Evolutionary conservation across 2,329 filamentous ascomycete species (phyloP), one percentile per base, ranked within the genome.

Genomic region (Botrytis aclada): DNA sequence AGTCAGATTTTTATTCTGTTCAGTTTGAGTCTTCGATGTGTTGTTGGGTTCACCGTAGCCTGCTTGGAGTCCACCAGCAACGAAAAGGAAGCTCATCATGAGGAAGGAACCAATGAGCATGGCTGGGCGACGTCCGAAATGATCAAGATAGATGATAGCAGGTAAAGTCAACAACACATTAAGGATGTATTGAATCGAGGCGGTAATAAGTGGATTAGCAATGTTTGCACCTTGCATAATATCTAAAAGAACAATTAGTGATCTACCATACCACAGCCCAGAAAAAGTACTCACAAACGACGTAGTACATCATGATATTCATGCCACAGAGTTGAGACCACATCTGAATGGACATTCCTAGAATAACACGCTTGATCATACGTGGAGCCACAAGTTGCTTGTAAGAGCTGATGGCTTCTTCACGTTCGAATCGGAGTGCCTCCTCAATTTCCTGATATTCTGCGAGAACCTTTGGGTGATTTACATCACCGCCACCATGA

Each of bases 81-180:
- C 85, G 78, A 90, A 90, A 70, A 92, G 83, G 83, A 87, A 90
- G 9, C 83, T 79, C 77, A 75, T 84, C 91, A 93, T 93, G 64
- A 92, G 82, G 37, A 87, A 82, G 9, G 90, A 88, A 29, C 71
- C 92, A 54, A 89, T 80, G 32, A 93, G 84, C 72, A 93, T 85
- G 4, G 90, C 87, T 0, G 84, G 84, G 41, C 92, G 92, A 74
- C 93, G 92, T 61, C 93, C 93, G 88, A 91, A 93, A 71, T 86
- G 85, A 77, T 95, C 93, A 78, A 95, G 87, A 83, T 86, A 95
- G 73, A 95, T 82, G 39, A 95, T 86, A 1, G 92, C 92, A 0
- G 92, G 91, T 2, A 95, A 81, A 0, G 93, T 95, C 87, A 94
- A 92, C 66, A 89, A 73, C 1, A 95, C 92, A 80, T 95, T 95